Evolutionary conservation across 805 yeast species (phyloP), one percentile per base, ranked within the genome.

Genomic region (Wickerhamiella bombiphila): DNA sequence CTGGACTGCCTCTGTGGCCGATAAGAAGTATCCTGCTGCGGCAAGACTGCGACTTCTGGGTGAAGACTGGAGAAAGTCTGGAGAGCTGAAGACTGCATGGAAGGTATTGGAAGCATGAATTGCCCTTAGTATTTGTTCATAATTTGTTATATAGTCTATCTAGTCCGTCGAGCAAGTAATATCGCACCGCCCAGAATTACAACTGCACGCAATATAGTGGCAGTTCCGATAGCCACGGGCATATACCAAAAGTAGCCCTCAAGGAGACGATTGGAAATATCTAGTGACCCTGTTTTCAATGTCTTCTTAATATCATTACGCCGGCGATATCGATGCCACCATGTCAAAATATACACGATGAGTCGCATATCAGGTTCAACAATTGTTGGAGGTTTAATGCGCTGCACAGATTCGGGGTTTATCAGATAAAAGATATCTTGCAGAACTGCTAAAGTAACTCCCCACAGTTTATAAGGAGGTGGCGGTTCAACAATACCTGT

Each of bases 31-130:
- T 46, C 77, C 93, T 4, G 85, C 88, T 5, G 88, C 93, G 11
- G 79, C 81, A 4, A 69, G 95, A 42, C 58, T 91, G 39, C 58
- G 72, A 36, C 67, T 88, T 4, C 56, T 83, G 21, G 86, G 86
- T 3, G 94, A 88, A 50, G 94, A 81, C 35, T 82, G 88, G 80
- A 44, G 52, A 9, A 50, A 53, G 1, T 58, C 58, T 0, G 74
- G 78, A 1, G 55, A 41, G 14, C 52, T 79, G 20, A 45, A 47
- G 31, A 40, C 41, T n/a, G 48, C 44, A 5, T 50, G 53, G 52
- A 38, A 47, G 37, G 49, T 45, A 6, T 34, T 49, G 25, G 38
- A 37, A 22, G 26, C 34, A 6, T 36, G 30, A 15, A 15, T n/a
- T 6, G 21, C 26, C 9, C 13, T n/a, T n/a, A n/a, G n/a, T n/a